Conservation (phyloP, 768 basidiomycete genomes). For the Gelatoporia subvermispora region DNA sequence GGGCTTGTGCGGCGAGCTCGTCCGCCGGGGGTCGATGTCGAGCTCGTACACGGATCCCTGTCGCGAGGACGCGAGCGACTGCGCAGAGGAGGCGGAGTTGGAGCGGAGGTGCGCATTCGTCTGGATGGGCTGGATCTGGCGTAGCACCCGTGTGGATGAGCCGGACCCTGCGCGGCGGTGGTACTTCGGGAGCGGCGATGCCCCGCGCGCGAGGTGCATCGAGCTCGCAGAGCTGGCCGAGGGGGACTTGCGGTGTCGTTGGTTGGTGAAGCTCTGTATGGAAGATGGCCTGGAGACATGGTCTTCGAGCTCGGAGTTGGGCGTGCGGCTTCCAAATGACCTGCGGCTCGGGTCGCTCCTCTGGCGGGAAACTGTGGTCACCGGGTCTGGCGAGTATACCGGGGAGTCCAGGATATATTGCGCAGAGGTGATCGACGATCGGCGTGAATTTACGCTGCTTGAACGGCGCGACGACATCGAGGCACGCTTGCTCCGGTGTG, state of each 20-base stretch:
- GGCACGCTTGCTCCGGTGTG: constrained; percentile 60
- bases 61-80: constrained; percentile 72
- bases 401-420: constrained; percentile 55
- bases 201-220: constrained; percentile 44
- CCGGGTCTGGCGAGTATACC: constrained; percentile 34
- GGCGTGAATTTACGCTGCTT: constrained; percentile 84
- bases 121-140: constrained; percentile 47
- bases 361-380: constrained; percentile 35
- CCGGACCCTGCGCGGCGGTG: constrained; percentile 79
- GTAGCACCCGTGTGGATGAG: constrained; percentile 75
- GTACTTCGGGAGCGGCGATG: constrained; percentile 76
- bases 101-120: constrained; percentile 61
- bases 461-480: constrained; percentile 82
- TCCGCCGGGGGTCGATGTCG: constrained; percentile 61
- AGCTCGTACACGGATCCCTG: constrained; percentile 79
- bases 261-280: constrained; percentile 65
- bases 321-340: constrained; percentile 78
- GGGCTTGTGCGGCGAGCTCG: constrained; percentile 57
- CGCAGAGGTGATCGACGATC: constrained; percentile 54
- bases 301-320: constrained; percentile 81
- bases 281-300: constrained; percentile 79
- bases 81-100: constrained; percentile 74
- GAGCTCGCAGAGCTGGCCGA: constrained; percentile 77
- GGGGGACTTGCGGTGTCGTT: constrained; percentile 69
- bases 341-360: constrained; percentile 54